Base-by-base conservation (phyloP, 352 stramenopile species). In the Phytophthora cactorum region DNA sequence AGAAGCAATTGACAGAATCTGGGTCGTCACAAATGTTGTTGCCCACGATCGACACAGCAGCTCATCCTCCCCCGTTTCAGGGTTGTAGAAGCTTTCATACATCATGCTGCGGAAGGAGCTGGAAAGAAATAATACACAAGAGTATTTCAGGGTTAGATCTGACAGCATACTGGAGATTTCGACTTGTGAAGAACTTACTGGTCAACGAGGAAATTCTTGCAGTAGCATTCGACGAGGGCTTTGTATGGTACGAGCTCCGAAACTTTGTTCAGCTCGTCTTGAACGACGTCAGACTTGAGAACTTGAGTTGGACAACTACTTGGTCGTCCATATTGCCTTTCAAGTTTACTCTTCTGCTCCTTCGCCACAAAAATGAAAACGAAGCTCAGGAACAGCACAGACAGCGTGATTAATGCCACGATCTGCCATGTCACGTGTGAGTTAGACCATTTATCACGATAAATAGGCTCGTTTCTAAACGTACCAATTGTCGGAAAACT, bases 161-260 rank as follows among this genome's bases (percentile, higher is more conserved):
- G n/a, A 17, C 41, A 29, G n/a, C 11, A 29, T 49, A n/a, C 7
- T 2, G 10, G 38, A 10, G 25, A 47, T 22, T 52, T 8, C n/a
- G 32, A 54, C 6, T 6, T 43, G 10, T 11, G 12, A n/a, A 15
- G 38, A 51, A 72, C 72, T 43, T 73, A 88, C 63, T 90, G 62
- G 14, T 73, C 56, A 17, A 59, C 58, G 17, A 93, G 74, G 12
- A 83, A 62, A 36, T 65, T 81, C 61, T 90, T 90, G 74, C 85
- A 95, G 63, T 81, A 93, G 72, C 88, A 95, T 70, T 93, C 85
- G 29, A 95, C 79, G 32, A 95, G 76, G 15, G 72, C 74, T 51
- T 93, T 91, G 75, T 92, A 93, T 3, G 82, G 78, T 46, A 83
- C 72, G 22, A 89, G 52, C 0, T 67, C 75, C 2, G 81, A 79